phyloP scores from a whole-genome alignment of 2,329 filamentous ascomycete genomes.

The Trichocomaceae sp. region DNA sequence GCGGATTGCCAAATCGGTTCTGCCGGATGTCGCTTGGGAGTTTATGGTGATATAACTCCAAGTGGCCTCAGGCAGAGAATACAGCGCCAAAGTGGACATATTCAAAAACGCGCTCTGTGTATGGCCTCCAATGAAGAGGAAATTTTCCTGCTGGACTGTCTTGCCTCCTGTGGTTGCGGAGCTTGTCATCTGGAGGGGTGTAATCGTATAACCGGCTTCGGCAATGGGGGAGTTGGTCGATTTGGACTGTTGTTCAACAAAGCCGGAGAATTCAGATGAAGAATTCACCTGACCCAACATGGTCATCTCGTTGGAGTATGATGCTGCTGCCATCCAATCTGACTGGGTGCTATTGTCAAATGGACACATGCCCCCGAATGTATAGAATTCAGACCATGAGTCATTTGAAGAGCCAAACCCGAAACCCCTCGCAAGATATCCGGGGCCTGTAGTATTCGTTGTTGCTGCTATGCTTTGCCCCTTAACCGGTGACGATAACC shows the following conservation, averaged over 20 bases:
- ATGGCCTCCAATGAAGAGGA: constrained; percentile 78
- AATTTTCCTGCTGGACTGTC: constrained; percentile 67
- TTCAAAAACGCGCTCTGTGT: constrained; percentile 81
- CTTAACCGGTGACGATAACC: constrained; percentile 42
- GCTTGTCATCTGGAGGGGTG: constrained; percentile 62
- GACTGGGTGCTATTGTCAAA: constrained; percentile 34
- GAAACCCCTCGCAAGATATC: constrained; percentile 55
- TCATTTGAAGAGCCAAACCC: constrained; percentile 57
- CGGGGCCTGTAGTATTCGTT: constrained; percentile 40
- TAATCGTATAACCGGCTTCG: constrained; percentile 82
- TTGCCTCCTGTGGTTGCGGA: constrained; percentile 58
- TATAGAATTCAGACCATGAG: constrained; percentile 51
- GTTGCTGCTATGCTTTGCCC: constrained; percentile 22
- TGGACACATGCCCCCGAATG: constrained; percentile 90
- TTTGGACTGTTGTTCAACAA: constrained; percentile 40
- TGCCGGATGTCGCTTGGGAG: constrained; percentile 33
- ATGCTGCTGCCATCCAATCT: constrained; percentile 61
- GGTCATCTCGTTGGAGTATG: constrained; percentile 80
- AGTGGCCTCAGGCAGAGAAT: constrained; percentile 74
- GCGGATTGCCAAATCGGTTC: constrained; percentile 52
- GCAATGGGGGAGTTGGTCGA: constrained; percentile 62
- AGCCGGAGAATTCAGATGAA: constrained; percentile 29
- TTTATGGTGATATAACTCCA: constrained; percentile 77
- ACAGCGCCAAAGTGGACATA: constrained; percentile 84
- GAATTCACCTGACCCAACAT: constrained; percentile 37